Conservation (phyloP, 2,329 filamentous ascomycete genomes). For the Fusarium camptoceras region DNA sequence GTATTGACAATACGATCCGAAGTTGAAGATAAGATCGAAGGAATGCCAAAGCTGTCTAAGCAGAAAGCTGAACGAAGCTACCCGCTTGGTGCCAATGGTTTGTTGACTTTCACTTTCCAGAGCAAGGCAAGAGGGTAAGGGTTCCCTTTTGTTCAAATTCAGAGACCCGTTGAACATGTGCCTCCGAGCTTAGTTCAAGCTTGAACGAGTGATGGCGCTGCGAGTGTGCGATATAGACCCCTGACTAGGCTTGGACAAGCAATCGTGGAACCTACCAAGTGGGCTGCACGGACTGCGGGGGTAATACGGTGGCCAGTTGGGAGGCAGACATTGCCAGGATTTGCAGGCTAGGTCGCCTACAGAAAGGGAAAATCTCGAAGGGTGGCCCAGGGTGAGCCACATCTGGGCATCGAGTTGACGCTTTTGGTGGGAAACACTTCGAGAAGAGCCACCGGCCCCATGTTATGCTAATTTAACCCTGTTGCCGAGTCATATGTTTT, state of each 20-base stretch:
- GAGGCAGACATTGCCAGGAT: slow-evolving; percentile 18
- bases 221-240: slow-evolving; percentile 42
- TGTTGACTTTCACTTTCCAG: slow-evolving; percentile 31
- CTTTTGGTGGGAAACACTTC: slow-evolving; percentile 37
- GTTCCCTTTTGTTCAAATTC: slow-evolving; percentile 35
- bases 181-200: slow-evolving; percentile 36
- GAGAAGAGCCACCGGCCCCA: slow-evolving; percentile 34
- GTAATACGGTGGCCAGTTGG: slow-evolving; percentile 44
- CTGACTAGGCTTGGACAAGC: slow-evolving; percentile 47
- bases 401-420: slow-evolving; percentile 37
- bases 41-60: background rate
- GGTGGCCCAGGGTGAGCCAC: slow-evolving; percentile 41
- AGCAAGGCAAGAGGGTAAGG: slow-evolving; percentile 20
- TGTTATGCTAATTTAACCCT: slow-evolving; percentile 44
- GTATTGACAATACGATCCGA: background rate
- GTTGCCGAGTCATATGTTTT: slow-evolving; percentile 44
- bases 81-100: slow-evolving; percentile 16
- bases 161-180: slow-evolving; percentile 38
- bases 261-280: slow-evolving; percentile 40
- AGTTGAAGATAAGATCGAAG: slow-evolving; percentile 5
- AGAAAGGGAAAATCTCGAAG: slow-evolving; percentile 42
- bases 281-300: slow-evolving; percentile 41
- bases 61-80: slow-evolving; percentile 9
- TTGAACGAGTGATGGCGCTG: slow-evolving; percentile 33
- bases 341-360: slow-evolving; percentile 35